phyloP scores from a whole-genome alignment of 2,329 filamentous ascomycete genomes.

The Kalaharituber pfeilii region DNA sequence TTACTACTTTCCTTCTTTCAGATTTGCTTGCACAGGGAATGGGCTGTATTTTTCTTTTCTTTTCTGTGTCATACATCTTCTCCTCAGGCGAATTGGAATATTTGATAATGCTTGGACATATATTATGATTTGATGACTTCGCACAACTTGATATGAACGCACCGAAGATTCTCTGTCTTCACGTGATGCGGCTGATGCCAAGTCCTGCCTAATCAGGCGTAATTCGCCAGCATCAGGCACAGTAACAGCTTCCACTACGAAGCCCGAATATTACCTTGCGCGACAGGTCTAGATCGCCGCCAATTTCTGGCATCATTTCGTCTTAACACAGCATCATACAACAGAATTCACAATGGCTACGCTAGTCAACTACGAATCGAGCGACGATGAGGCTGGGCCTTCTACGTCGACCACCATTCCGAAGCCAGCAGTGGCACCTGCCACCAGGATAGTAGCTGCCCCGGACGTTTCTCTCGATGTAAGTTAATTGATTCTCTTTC shows the following conservation, averaged over 20 bases:
- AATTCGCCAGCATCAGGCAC: no score
- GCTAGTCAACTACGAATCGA: slow-evolving; percentile 25
- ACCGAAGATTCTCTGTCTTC: no score
- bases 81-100: no score
- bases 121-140: no score
- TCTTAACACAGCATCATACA: background rate
- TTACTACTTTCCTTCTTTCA: background rate
- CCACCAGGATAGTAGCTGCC: slow-evolving; percentile 31
- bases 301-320: no score
- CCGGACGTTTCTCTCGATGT: slow-evolving; percentile 40
- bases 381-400: slow-evolving; percentile 31
- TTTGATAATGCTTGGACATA: no score
- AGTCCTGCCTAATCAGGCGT: no score
- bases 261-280: no score
- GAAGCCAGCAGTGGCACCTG: slow-evolving; percentile 21
- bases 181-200: background rate
- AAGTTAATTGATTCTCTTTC: slow-evolving; percentile 29
- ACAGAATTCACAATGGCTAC: background rate
- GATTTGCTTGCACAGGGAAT: background rate
- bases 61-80: no score
- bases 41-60: background rate
- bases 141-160: no score
- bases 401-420: slow-evolving; percentile 19
- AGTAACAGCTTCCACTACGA: no score
- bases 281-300: no score